Conservation (phyloP, 768 basidiomycete species). For the Auriscalpium orientale region DNA sequence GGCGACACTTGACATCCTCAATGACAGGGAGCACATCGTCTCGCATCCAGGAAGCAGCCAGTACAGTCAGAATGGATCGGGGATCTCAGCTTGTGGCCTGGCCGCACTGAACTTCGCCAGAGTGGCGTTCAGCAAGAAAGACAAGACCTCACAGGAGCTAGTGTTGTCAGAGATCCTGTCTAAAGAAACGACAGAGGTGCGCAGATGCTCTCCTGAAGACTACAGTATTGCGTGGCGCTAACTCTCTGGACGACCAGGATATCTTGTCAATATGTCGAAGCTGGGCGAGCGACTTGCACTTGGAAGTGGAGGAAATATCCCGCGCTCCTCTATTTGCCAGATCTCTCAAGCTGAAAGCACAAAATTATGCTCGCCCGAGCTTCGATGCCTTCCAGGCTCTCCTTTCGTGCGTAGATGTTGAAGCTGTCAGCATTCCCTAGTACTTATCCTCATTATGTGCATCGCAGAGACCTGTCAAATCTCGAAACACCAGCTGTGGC, state of each 20-base stretch:
- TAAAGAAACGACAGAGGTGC: slow-evolving; percentile 31
- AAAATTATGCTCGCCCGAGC: slow-evolving; percentile 31
- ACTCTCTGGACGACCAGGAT: slow-evolving; percentile 31
- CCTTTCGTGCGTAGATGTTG: slow-evolving; percentile 18
- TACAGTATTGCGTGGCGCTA: background rate
- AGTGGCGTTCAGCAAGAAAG: slow-evolving; percentile 34
- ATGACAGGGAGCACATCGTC: slow-evolving; percentile 24
- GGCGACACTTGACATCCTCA: background rate
- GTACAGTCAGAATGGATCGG: slow-evolving; percentile 32
- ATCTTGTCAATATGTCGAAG: slow-evolving; percentile 46
- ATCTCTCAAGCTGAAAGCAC: slow-evolving; percentile 28
- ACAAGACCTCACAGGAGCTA: slow-evolving; percentile 21
- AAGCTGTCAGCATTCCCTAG: background rate
- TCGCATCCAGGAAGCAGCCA: slow-evolving; percentile 49
- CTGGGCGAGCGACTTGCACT: slow-evolving; percentile 46
- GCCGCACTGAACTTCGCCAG: slow-evolving; percentile 61
- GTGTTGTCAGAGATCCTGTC: slow-evolving; percentile 28
- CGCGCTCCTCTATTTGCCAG: slow-evolving; percentile 40
- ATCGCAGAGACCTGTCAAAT: slow-evolving; percentile 19
- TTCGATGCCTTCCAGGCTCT: slow-evolving; percentile 31
- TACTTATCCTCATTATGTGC: background rate
- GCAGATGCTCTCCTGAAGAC: background rate
- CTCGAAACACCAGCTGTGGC: slow-evolving; percentile 28
- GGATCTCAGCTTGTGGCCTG: slow-evolving; percentile 54
- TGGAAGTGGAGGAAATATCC: slow-evolving; percentile 51